phyloP scores from a whole-genome alignment of 2,329 filamentous ascomycete genomes.

The Botryosphaeria dothidea region DNA sequence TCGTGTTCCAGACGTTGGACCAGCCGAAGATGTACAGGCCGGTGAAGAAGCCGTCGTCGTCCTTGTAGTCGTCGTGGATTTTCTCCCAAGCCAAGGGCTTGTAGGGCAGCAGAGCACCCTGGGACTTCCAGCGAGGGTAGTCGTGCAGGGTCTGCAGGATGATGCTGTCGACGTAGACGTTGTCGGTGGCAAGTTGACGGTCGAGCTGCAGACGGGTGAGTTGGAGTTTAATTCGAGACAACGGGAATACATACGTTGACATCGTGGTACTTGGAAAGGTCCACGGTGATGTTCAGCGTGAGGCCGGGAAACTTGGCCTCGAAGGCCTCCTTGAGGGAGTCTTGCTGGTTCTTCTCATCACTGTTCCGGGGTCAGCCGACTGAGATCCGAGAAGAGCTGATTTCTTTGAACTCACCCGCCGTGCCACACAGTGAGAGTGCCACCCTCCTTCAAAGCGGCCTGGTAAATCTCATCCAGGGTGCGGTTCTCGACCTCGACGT shows the following conservation, averaged over 20 bases:
- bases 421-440: conserved; percentile 49
- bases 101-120: conserved; percentile 52
- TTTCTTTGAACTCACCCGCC: conserved; percentile 35
- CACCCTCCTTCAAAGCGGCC: conserved; percentile 49
- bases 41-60: conserved; percentile 46
- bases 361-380: neutral
- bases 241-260: conserved; percentile 23
- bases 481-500: conserved; percentile 43
- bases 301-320: conserved; percentile 52
- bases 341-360: conserved; percentile 46
- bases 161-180: conserved; percentile 45
- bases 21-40: conserved; percentile 41
- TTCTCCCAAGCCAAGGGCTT: conserved; percentile 50
- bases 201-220: conserved; percentile 38
- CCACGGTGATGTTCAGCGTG: conserved; percentile 55
- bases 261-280: conserved; percentile 59
- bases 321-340: conserved; percentile 46
- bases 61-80: conserved; percentile 45
- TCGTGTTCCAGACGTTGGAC: conserved; percentile 40
- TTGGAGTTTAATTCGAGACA: neutral
- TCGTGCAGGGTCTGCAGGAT: conserved; percentile 55
- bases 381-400: neutral
- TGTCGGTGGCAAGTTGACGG: conserved; percentile 41
- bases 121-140: conserved; percentile 52
- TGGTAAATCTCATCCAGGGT: conserved; percentile 53